These are phyloP conservation scores for Myotisia sp. DNA, from an alignment of 2,329 filamentous ascomycete species.

Conservation along the genomic window DNA sequence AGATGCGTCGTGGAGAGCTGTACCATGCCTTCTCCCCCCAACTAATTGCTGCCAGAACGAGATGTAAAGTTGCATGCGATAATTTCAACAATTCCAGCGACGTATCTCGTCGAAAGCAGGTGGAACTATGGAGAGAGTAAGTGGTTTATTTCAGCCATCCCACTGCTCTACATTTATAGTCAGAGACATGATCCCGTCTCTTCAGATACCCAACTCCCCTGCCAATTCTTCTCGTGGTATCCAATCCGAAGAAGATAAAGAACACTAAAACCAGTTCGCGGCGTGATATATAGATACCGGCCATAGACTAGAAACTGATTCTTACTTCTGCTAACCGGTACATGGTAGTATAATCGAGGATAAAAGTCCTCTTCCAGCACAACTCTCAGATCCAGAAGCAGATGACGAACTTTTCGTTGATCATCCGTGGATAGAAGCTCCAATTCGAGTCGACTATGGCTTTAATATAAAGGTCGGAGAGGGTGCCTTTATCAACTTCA, in stretches of 20 bases:
- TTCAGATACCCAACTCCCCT: too few species aligned
- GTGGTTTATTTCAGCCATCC: too few species aligned
- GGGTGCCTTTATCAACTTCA: slow-evolving; percentile 61
- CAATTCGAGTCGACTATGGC: slow-evolving; percentile 63
- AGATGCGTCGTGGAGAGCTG: slow-evolving; percentile 54
- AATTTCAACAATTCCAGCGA: slow-evolving; percentile 51
- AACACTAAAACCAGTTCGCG: neutral
- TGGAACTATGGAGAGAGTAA: slow-evolving; percentile 60
- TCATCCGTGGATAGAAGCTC: slow-evolving; percentile 55
- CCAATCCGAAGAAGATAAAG: too few species aligned
- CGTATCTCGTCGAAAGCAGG: slow-evolving; percentile 44
- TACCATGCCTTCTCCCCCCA: slow-evolving; percentile 61
- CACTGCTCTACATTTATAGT: too few species aligned
- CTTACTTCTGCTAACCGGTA: neutral
- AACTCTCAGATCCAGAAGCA: slow-evolving; percentile 41
- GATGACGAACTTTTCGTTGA: slow-evolving; percentile 52
- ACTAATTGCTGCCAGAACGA: slow-evolving; percentile 47
- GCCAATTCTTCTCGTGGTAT: too few species aligned
- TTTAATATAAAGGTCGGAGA: slow-evolving; percentile 57
- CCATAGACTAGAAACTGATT: neutral
- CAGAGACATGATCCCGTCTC: too few species aligned
- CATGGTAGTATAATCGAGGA: slow-evolving; percentile 47
- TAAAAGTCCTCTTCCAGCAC: slow-evolving; percentile 47
- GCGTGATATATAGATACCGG: too few species aligned
- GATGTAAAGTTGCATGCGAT: slow-evolving; percentile 47